A percentile compares a stretch with the other conserved stretches of the same genome.
Conservation (phyloP, 2,329 filamentous ascomycete species). For the Sporothrix brunneoviolacea region DNA sequence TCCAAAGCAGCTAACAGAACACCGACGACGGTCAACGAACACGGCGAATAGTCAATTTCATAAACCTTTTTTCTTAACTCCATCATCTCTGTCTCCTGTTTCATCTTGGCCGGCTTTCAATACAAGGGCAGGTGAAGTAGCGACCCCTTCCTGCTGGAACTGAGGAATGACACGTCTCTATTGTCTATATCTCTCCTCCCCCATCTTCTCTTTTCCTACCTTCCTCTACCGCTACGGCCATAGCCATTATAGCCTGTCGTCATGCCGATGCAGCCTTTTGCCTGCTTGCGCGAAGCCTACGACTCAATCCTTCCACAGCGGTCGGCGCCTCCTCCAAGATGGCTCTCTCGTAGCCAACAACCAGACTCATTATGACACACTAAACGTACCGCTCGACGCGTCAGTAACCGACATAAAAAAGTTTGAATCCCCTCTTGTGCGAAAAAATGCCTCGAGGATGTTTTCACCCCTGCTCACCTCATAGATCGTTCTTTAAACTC, state of each 20-base stretch:
- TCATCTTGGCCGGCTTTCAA: too few relatives aligned
- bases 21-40: too few relatives aligned
- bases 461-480: not conserved
- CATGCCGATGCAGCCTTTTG: conserved; percentile 2
- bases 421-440: conserved; percentile 31
- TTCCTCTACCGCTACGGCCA: conserved; percentile 11
- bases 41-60: too few relatives aligned
- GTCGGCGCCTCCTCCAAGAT: conserved; percentile 22
- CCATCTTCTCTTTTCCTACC: conserved; percentile 13
- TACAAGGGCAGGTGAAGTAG: too few relatives aligned
- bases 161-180: conserved; percentile 57
- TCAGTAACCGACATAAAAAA: conserved; percentile 77
- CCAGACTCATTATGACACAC: conserved; percentile 72
- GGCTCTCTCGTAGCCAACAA: conserved; percentile 23
- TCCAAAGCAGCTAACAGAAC: too few relatives aligned
- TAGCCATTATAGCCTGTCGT: not conserved
- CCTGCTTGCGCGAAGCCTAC: not conserved
- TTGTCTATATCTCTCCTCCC: conserved; percentile 26
- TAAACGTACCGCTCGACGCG: conserved; percentile 65
- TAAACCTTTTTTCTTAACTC: too few relatives aligned
- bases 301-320: conserved; percentile 23
- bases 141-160: too few relatives aligned
- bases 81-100: too few relatives aligned
- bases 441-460: not conserved
- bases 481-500: conserved; percentile 75